A percentile compares a stretch with the other conserved stretches of the same genome.
phyloP scores from a whole-genome alignment of 2,329 filamentous ascomycete genomes.

The Ophiostoma perfectum region DNA sequence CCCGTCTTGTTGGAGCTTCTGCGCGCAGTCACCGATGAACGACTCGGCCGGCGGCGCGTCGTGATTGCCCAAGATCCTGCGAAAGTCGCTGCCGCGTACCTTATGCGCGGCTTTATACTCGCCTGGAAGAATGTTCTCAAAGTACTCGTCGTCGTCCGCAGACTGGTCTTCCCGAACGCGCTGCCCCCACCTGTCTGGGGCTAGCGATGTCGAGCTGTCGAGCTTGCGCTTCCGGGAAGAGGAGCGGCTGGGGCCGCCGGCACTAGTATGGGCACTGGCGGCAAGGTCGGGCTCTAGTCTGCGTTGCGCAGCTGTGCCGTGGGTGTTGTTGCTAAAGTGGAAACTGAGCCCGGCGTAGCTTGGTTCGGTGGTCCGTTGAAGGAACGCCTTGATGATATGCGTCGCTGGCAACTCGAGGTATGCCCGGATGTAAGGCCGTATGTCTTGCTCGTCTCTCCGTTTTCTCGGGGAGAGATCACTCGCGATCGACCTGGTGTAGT shows the following conservation, averaged over 20 bases:
- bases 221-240: no score
- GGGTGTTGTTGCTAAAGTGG: background rate
- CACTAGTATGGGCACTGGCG: no score
- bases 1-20: background rate
- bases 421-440: background rate
- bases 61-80: background rate
- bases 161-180: background rate
- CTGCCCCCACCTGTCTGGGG: background rate
- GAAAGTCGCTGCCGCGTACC: background rate
- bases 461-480: background rate
- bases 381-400: background rate
- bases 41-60: conserved; percentile 1
- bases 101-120: conserved; percentile 1
- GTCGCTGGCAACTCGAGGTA: background rate
- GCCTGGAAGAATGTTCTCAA: background rate
- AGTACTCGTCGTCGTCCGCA: background rate
- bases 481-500: background rate
- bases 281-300: no score
- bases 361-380: background rate
- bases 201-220: background rate
- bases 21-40: background rate
- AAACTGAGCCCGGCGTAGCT: background rate
- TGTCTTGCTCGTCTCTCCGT: background rate
- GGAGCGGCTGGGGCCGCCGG: no score
- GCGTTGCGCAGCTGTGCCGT: background rate